Percentiles rank a stretch among this genome's conserved stretches.
These are phyloP conservation scores for Porodaedalea pini DNA, from an alignment of 1,284 basidiomycete genomes.

Conservation along the genomic window DNA sequence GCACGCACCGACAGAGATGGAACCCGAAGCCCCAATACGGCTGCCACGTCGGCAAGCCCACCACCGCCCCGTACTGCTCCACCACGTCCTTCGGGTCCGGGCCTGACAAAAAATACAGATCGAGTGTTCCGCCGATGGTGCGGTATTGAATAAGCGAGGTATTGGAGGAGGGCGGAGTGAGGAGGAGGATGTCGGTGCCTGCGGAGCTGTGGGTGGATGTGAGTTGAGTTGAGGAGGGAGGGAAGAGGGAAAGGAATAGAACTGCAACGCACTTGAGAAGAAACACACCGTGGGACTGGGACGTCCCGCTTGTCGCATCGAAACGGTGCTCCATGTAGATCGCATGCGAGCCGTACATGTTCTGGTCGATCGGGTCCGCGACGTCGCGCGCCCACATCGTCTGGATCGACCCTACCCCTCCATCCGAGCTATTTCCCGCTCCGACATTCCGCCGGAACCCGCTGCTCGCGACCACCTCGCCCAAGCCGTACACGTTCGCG, in stretches of 20 bases:
- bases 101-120: constrained; percentile 71
- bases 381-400: constrained; percentile 68
- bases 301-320: constrained; percentile 43
- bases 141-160: constrained; percentile 63
- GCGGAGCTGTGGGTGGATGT: constrained; percentile 35
- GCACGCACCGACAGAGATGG: constrained; percentile 57
- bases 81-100: constrained; percentile 60
- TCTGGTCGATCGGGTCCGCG: constrained; percentile 56
- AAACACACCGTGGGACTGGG: constrained; percentile 68
- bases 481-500: constrained; percentile 76
- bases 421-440: constrained; percentile 31
- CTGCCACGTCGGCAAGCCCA: constrained; percentile 64
- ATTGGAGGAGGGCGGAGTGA: constrained; percentile 47
- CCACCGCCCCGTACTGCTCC: constrained; percentile 59
- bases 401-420: constrained; percentile 57
- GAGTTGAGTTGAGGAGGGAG: constrained; percentile 3
- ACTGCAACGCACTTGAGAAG: constrained; percentile 54
- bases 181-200: constrained; percentile 62
- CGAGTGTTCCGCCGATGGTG: constrained; percentile 60
- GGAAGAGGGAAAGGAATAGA: background rate
- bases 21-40: constrained; percentile 70
- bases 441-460: constrained; percentile 63
- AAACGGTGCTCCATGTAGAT: constrained; percentile 66
- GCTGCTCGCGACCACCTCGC: constrained; percentile 66
- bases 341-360: constrained; percentile 70